Conservation (phyloP, 192 early-diverging fungal species). For the Lunasporangiospora selenospora region DNA sequence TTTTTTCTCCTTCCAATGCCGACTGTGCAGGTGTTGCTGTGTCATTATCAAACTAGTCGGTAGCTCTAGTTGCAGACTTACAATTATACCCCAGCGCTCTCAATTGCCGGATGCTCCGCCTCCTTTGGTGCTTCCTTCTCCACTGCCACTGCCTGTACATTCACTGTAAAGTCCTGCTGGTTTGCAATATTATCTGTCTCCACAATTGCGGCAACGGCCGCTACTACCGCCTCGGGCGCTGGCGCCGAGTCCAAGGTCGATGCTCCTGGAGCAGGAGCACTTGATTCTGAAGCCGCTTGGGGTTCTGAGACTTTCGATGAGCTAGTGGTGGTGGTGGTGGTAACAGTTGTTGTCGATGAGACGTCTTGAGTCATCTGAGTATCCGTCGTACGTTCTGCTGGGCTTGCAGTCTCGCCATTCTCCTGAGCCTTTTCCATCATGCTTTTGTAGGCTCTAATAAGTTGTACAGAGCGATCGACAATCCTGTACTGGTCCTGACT, state of each 20-base stretch:
- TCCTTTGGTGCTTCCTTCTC: no score
- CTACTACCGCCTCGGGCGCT: slow-evolving; percentile 29
- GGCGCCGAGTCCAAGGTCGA: no score
- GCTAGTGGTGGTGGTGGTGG: not conserved
- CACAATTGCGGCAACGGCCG: slow-evolving; percentile 31
- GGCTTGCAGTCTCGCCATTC: slow-evolving; percentile 14
- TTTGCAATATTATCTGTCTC: slow-evolving; percentile 37
- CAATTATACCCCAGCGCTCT: no score
- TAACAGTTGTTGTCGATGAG: not conserved
- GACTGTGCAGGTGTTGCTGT: no score
- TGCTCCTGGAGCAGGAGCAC: not conserved
- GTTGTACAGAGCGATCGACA: slow-evolving; percentile 33
- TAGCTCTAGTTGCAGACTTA: no score
- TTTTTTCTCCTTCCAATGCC: no score
- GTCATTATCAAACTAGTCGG: no score
- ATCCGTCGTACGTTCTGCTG: not conserved
- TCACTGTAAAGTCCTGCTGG: no score
- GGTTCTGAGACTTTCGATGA: no score
- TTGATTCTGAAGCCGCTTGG: no score
- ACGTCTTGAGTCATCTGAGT: not conserved
- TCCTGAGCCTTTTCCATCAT: slow-evolving; percentile 45
- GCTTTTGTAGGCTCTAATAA: slow-evolving; percentile 47
- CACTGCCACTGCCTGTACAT: no score
- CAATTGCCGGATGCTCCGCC: no score
- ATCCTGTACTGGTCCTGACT: slow-evolving; percentile 36